These are phyloP conservation scores for Lentinus tigrinus DNA, from an alignment of 768 basidiomycete genomes.

Conservation along the genomic window DNA sequence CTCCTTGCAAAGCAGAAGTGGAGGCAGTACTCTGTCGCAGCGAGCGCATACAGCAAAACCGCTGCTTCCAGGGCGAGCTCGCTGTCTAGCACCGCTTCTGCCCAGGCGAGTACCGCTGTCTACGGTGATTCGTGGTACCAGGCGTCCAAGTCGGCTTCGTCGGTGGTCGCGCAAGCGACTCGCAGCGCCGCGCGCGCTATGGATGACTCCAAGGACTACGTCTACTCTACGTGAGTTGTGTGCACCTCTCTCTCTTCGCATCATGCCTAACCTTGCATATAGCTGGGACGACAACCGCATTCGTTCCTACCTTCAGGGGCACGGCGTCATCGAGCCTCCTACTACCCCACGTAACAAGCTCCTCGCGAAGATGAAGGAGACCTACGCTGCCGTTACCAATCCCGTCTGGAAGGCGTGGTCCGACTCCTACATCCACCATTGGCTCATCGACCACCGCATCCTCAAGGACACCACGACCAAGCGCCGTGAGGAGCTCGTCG, in stretches of 20 bases:
- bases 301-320: constrained; percentile 68
- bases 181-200: constrained; percentile 47
- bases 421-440: constrained; percentile 78
- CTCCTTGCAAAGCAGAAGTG: constrained; percentile 75
- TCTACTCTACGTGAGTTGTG: constrained; percentile 66
- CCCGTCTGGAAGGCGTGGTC: constrained; percentile 87
- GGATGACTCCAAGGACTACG: constrained; percentile 80
- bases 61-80: constrained; percentile 48
- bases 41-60: constrained; percentile 45
- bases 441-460: constrained; percentile 80
- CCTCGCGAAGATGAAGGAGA: constrained; percentile 61
- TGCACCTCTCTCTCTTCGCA: neutral
- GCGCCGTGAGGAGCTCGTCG: constrained; percentile 54
- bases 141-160: constrained; percentile 28
- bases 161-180: constrained; percentile 51
- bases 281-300: constrained; percentile 76
- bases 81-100: constrained; percentile 23
- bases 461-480: constrained; percentile 64
- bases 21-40: constrained; percentile 56
- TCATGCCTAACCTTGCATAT: neutral
- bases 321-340: constrained; percentile 68
- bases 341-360: constrained; percentile 64
- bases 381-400: constrained; percentile 59
- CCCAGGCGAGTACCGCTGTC: constrained; percentile 28
- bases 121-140: constrained; percentile 45